Evolutionary conservation across 2,329 filamentous ascomycete genomes (phyloP), one percentile per base, ranked within the genome.

Genomic region (Aureobasidium sp.): DNA sequence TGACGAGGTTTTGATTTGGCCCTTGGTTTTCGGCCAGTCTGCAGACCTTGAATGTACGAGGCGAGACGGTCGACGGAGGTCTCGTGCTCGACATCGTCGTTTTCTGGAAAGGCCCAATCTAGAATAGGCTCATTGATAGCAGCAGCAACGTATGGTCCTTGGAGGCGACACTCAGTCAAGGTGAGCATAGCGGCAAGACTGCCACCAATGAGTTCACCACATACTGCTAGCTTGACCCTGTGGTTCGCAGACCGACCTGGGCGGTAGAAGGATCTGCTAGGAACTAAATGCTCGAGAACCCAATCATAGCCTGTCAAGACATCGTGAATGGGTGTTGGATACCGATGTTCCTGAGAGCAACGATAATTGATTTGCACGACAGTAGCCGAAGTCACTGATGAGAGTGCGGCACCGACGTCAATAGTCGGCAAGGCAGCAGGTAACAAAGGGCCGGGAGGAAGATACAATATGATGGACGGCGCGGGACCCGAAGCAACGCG

Each of bases 141-240:
- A 30, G 78, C 77, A 16, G 68, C 69, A 34, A 81, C 73, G 11
- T 76, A 71, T 32, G 69, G 71, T 34, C 71, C 66, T n/a, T 74
- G 73, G 9, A 70, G 61, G 21, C 72, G 72, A 63, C 77, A 80
- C 67, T 82, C 79, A 10, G 79, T 81, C 68, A 82, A 64, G 1
- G 77, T 78, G 5, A 82, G 72, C 71, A 77, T 77, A 2, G 76
- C 74, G 8, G 79, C 79, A 7, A 81, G 72, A 14, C 75, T 72
- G 49, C 76, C 79, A 9, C 79, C 79, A 8, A 80, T 53, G 5
- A 80, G 72, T 65, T 81, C 75, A 29, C 79, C 79, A 64, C 75
- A 77, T 4, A 81, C 74, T n/a, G 74, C 77, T 5, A 81, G 61
- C n/a, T 69, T 69, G 34, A 72, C 70, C 10, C 71, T 64, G 55